These are phyloP conservation scores for Lactarius indigo DNA, from an alignment of 768 basidiomycete species.

Conservation along the genomic window DNA sequence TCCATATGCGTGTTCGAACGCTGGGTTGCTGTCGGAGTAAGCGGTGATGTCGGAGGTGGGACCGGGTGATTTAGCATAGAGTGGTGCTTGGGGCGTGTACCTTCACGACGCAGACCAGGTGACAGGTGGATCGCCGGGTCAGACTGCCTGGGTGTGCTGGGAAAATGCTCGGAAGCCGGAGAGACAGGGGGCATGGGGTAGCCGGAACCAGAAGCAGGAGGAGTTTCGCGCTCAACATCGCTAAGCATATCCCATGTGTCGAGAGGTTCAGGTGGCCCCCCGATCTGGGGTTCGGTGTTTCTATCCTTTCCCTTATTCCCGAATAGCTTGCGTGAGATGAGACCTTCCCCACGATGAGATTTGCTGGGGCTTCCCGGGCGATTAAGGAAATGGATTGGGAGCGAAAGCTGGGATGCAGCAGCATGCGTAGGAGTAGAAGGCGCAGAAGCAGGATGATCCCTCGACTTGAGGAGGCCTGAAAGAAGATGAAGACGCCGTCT, in stretches of 20 bases:
- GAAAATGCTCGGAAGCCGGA: slow-evolving; percentile 4
- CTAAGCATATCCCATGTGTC: slow-evolving; percentile 26
- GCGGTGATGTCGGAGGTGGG: slow-evolving; percentile 6
- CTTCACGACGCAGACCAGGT: slow-evolving; percentile 1
- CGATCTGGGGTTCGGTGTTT: slow-evolving; percentile 6
- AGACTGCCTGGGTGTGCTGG: slow-evolving; percentile 1
- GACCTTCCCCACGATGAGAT: slow-evolving; percentile 20
- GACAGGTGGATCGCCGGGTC: background rate
- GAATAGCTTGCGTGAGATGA: slow-evolving; percentile 23
- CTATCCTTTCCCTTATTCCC: slow-evolving; percentile 25
- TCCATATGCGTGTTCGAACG: background rate
- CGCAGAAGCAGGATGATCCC: slow-evolving; percentile 22
- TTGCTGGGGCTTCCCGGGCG: slow-evolving; percentile 20
- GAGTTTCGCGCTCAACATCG: slow-evolving; percentile 16
- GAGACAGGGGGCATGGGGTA: background rate
- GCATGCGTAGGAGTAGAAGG: slow-evolving; percentile 26
- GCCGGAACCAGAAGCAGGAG: background rate
- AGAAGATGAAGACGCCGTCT: slow-evolving; percentile 25
- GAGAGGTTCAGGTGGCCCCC: slow-evolving; percentile 17
- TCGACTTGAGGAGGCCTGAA: slow-evolving; percentile 18
- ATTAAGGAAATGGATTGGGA: slow-evolving; percentile 20
- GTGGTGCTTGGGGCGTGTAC: slow-evolving; percentile 20
- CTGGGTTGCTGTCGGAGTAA: background rate
- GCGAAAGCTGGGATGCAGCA: slow-evolving; percentile 24
- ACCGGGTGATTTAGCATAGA: slow-evolving; percentile 18